Conservation (phyloP, 2,329 filamentous ascomycete genomes). For the Rhynchosporium graminicola region DNA sequence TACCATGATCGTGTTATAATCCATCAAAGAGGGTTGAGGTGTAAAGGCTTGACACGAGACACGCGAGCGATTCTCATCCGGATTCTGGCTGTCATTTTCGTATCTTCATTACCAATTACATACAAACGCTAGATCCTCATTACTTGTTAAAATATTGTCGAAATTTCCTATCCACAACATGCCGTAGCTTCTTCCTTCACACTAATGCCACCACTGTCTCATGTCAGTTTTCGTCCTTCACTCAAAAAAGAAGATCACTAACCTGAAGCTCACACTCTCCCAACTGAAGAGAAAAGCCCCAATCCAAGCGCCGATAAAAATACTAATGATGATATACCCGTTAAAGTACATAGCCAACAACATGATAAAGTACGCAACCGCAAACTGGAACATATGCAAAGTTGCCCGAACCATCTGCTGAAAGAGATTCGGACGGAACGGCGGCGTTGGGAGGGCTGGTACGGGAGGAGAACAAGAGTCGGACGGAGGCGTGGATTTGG, state of each 20-base stretch:
- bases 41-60: too few species aligned
- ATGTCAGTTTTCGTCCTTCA: neutral
- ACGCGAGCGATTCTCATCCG: too few species aligned
- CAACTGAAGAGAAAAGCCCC: constrained; percentile 75
- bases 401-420: constrained; percentile 69
- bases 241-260: constrained; percentile 1
- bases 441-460: neutral
- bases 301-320: constrained; percentile 74
- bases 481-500: neutral
- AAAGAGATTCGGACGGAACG: constrained; percentile 57
- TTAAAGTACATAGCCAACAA: constrained; percentile 63
- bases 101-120: neutral
- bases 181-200: constrained; percentile 30
- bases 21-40: too few species aligned
- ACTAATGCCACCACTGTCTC: constrained; percentile 13
- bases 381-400: constrained; percentile 71
- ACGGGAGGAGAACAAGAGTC: neutral
- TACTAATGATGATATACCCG: constrained; percentile 78
- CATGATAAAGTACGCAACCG: constrained; percentile 79
- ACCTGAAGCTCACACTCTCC: constrained; percentile 51
- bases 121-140: neutral
- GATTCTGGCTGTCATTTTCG: neutral
- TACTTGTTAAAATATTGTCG: too few species aligned
- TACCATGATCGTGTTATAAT: neutral
- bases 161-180: constrained; percentile 30